Base-by-base conservation (phyloP, 2,329 filamentous ascomycete species). In the Diaporthe ampelina region DNA sequence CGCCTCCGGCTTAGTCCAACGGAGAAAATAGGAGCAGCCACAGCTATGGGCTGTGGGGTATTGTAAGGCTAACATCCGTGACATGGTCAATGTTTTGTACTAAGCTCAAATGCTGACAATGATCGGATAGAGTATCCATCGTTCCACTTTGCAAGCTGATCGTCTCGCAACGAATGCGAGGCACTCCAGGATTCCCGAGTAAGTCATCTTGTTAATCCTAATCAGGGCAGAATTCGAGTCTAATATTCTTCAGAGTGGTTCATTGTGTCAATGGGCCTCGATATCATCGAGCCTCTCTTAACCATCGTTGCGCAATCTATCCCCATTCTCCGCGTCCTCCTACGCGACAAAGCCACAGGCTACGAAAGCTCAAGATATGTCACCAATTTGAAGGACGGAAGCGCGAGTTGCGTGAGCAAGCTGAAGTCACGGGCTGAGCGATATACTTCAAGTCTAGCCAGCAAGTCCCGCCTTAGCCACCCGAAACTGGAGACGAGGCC, bases 281-380 rank as follows among this genome's bases (percentile, higher is more conserved):
- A 68, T 32, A 68, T 68, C 11, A 54, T 68, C 32, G 63, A 68
- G 63, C 63, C 63, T 2, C 63, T 68, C 8, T 10, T 72, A 21
- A 67, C 70, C 6, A 72, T 72, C 43, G 57, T 72, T n/a, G 70
- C 70, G 9, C 54, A 59, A n/a, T 63, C 54, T 11, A 72, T 72
- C 9, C 70, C 70, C 8, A 72, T 67, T 17, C 48, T 72, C 21
- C 70, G 70, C 19, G 70, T 72, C 3, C 70, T 72, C 21, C 32
- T 72, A 29, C 57, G 70, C 19, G 43, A 72, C 19, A 54, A 9
- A 15, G 29, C 48, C 1, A 68, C 63, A 11, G 63, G 45, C n/a
- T 54, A 54, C 48, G 63, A 68, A 32, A 54, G 48, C 32, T 68
- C 63, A 6, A 54, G 13, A 54, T 68, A 54, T n/a, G 63, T 54